Evolutionary conservation across 495 filamentous ascomycete genomes (phyloP), one percentile per base, ranked within the genome.

Genomic region (Aspergillus conjunctus): DNA sequence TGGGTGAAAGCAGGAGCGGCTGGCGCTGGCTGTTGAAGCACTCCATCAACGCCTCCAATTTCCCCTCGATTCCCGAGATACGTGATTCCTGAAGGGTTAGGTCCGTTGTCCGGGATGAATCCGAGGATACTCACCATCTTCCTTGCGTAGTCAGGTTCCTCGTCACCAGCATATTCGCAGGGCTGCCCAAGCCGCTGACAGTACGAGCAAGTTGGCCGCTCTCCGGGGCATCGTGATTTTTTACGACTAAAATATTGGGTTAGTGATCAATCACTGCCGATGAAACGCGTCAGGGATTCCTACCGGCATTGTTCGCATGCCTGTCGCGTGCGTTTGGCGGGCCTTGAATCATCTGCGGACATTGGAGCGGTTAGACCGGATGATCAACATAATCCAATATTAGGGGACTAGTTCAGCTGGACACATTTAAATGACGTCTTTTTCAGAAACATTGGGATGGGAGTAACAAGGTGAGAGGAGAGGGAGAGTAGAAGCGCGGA

Each of bases 291-390:
- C n/a, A 46, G 44, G 7, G 17, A 46, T 46, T 7, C 56, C 30
- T 14, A 59, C 56, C 56, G 45, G 48, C 56, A 59, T 53, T 52
- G 56, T 32, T 59, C 56, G 22, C 56, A 59, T 11, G 56, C 56
- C 39, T 59, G 56, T 44, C 49, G 56, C 15, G 49, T 59, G 12
- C 56, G 48, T 26, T 59, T 59, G 22, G 48, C 11, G 6, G 56
- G 56, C 12, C 56, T 30, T 34, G 56, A 32, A 15, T 31, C 34
- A 14, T 59, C 49, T 48, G 39, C 52, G 20, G 41, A 56, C 48
- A 46, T 46, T 20, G 20, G 44, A 21, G 44, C 14, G 20, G 17
- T 46, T 20, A 18, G 4, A 46, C 6, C 20, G 20, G 44, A 46
- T 46, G 17, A 20, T 46, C 7, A 46, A 20, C 2, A 2, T 2